phyloP scores from a whole-genome alignment of 2,329 filamentous ascomycete genomes.

The Aspergillus candidus region DNA sequence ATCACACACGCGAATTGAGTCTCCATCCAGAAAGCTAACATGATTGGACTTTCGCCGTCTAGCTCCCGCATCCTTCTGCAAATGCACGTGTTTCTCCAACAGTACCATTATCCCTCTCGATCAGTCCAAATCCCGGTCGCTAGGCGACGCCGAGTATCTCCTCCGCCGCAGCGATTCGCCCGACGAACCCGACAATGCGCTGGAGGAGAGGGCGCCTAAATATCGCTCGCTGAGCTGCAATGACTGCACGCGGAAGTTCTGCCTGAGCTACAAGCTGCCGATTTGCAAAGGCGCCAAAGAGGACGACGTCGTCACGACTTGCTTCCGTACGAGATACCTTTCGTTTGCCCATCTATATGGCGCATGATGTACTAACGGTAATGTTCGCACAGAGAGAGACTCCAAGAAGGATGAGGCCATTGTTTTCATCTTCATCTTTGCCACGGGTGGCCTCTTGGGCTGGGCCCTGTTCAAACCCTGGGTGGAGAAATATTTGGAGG shows the following conservation, averaged over 20 bases:
- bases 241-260: slow-evolving; percentile 64
- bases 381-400: slow-evolving; percentile 48
- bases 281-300: slow-evolving; percentile 58
- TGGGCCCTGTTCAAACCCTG: slow-evolving; percentile 58
- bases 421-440: slow-evolving; percentile 60
- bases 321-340: slow-evolving; percentile 49
- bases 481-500: slow-evolving; percentile 52
- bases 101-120: slow-evolving; percentile 62
- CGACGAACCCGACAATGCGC: slow-evolving; percentile 11
- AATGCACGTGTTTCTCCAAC: slow-evolving; percentile 64
- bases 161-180: slow-evolving; percentile 12
- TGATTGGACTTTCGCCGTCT: neutral
- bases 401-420: slow-evolving; percentile 62
- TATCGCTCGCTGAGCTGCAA: slow-evolving; percentile 50
- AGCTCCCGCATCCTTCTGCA: slow-evolving; percentile 59
- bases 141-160: slow-evolving; percentile 18
- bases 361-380: neutral
- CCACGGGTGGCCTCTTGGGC: slow-evolving; percentile 54
- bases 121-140: slow-evolving; percentile 22
- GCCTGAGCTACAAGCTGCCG: slow-evolving; percentile 55
- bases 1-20: neutral
- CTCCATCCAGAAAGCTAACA: too few species aligned
- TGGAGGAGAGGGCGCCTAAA: slow-evolving; percentile 26
- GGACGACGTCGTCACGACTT: slow-evolving; percentile 60
- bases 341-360: slow-evolving; percentile 5